Evolutionary conservation across 1,139 yeast species (phyloP), one percentile per base, ranked within the genome.

Genomic region (Debaryomyces robertsiae): DNA sequence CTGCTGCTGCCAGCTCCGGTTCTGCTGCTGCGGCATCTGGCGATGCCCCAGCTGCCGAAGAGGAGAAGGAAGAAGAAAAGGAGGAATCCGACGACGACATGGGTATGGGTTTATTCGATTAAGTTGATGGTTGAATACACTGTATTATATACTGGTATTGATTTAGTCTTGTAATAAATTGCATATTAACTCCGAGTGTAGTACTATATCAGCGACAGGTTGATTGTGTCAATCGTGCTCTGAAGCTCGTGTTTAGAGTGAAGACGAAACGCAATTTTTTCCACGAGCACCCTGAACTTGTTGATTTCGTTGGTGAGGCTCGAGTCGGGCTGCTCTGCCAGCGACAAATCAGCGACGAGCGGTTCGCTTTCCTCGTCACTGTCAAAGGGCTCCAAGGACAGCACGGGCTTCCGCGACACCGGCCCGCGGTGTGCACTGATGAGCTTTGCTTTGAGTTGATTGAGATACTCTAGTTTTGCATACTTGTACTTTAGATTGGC

Each of bases 21-120:
- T 63, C 65, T 53, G 71, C 73, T 45, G 65, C 73, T 46, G 64
- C 67, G 50, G 69, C 63, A 50, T 69, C 58, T 57, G 72, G 60
- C 47, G 71, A 61, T 41, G 75, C 53, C 41, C 75, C 57, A 43
- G 76, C 58, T 44, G 73, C 54, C 45, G 69, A 58, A 52, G 67
- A 58, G 47, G 67, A 57, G 44, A 69, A 60, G 49, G 73, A 60
- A 53, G 69, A 58, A 55, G 65, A 59, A 45, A 46, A 42, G 16
- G 45, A 47, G 37, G 69, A 65, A 58, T 67, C 61, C 65, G 69
- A 76, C 53, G 90, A 82, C 67, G 93, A 83, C 72, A 84, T 85
- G 91, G 93, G 91, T 60, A 82, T 84, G 84, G 93, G 93, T 77
- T 80, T 85, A 73, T 85, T 85, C 81, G 94, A 84, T 76, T 85